A percentile compares a stretch with the other conserved stretches of the same genome.
phyloP scores from a whole-genome alignment of 164 flowering plant genomes.

The Kingdonia uniflora region DNA sequence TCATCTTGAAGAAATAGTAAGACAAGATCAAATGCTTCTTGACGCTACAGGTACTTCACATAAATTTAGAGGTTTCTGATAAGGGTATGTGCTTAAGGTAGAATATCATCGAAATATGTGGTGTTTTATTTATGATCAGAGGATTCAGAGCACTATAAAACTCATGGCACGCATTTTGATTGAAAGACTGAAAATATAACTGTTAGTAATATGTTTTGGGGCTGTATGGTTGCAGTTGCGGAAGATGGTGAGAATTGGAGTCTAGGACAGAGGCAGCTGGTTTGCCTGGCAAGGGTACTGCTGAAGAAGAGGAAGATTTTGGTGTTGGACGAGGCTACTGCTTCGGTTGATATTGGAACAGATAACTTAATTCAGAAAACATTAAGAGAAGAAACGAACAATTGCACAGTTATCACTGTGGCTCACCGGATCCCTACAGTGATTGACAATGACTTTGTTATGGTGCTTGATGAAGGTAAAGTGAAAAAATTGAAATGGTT shows the following conservation, averaged over 20 bases:
- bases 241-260: conserved; percentile 93
- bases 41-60: conserved; percentile 61
- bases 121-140: no score
- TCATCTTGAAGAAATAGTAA: conserved; percentile 39
- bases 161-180: no score
- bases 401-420: conserved; percentile 68
- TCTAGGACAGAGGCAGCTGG: conserved; percentile 76
- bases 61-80: no score
- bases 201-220: neutral
- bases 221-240: conserved; percentile 34
- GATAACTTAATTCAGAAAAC: conserved; percentile 66
- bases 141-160: no score
- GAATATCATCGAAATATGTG: no score
- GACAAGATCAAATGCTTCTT: conserved; percentile 47
- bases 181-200: neutral
- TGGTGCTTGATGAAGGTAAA: conserved; percentile 75
- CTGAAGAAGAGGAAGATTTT: conserved; percentile 57
- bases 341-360: conserved; percentile 76
- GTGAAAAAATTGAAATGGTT: neutral
- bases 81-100: no score
- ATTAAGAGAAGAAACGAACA: conserved; percentile 52
- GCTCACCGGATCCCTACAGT: conserved; percentile 84
- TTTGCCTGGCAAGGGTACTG: conserved; percentile 69
- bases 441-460: conserved; percentile 64
- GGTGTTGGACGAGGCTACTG: conserved; percentile 85